Base-by-base conservation (phyloP, 768 basidiomycete species). In the Lentinula aciculospora region DNA sequence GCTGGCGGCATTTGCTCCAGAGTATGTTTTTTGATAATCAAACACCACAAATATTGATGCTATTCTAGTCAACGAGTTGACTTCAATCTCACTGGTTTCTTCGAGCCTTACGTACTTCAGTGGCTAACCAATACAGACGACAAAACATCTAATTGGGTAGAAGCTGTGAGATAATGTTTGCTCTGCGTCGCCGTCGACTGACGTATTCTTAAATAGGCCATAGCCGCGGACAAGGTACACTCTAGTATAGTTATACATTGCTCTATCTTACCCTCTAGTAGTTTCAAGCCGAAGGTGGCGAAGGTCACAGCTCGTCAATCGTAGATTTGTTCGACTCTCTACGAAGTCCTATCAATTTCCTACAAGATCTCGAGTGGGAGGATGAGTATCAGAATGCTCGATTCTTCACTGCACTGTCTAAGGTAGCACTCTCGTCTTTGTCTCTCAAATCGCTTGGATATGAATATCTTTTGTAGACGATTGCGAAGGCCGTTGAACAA, bases 231-330 rank as follows among this genome's bases (percentile, higher is more conserved):
- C 68, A 86, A 88, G 76, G 92, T 93, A 36, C 23, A 61, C 23
- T 36, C 46, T 42, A n/a, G 6, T 34, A 34, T 1, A 9, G 31
- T 42, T 23, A 10, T 61, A 37, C 36, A 31, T 29, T n/a, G 47
- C 15, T 19, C 7, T 17, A 42, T 56, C 40, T 61, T 27, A 63
- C 48, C 46, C 57, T 44, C 27, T n/a, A 34, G 28, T 61, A 89
- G 86, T 92, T 92, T 63, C 80, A 94, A 76, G 79, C 92, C 57
- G 81, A 94, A 73, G 81, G 89, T 60, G 59, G 76, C 10, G 84
- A 91, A 70, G 90, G 90, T 0, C 92, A 95, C 65, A 96, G 93
- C 64, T 94, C 95, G n/a, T 98, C 96, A 0, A 95, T 99, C 56
- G 86, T 94, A 23, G 97, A 99, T 71, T 78, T 99, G 1, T 98